phyloP scores from a whole-genome alignment of 441 rosid species.

The Melastoma candidum region DNA sequence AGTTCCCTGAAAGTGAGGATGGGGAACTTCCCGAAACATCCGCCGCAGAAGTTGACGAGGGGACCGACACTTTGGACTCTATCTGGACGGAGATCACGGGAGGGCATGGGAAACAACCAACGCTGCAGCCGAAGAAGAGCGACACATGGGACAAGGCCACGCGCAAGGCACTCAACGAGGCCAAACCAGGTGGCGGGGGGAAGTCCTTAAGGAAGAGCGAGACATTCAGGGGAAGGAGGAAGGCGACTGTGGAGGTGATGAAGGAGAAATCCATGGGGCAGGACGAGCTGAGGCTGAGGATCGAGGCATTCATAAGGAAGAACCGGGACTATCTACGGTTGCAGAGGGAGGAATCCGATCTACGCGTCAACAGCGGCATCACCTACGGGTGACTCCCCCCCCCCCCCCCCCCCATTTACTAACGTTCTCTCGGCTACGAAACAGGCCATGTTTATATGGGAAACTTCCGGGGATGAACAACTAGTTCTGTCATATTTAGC shows the following conservation, averaged over 20 bases:
- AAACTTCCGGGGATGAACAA: no score
- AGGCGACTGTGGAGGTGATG: not conserved
- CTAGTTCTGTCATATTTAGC: no score
- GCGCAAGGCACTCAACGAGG: no score
- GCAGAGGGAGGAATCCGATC: conserved; percentile 27
- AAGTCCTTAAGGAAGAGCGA: conserved; percentile 20
- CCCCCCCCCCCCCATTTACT: no score
- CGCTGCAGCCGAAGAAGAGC: conserved; percentile 15
- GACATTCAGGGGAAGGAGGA: no score
- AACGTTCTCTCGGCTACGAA: no score
- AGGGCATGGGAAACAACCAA: conserved; percentile 6
- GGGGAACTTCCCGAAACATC: conserved; percentile 1
- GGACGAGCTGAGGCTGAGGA: conserved; percentile 23
- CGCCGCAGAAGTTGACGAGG: conserved; percentile 1
- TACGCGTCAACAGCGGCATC: not conserved
- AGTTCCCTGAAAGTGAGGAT: no score
- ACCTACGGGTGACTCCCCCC: no score
- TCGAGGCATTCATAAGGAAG: conserved; percentile 25
- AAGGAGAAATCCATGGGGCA: conserved; percentile 18
- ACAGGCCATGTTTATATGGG: no score
- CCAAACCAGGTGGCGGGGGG: conserved; percentile 2
- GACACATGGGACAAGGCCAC: conserved; percentile 21
- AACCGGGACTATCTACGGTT: conserved; percentile 17
- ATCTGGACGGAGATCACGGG: conserved; percentile 27
- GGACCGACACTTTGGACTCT: conserved; percentile 13